Evolutionary conservation across 768 basidiomycete genomes (phyloP), one percentile per base, ranked within the genome.

Genomic region (Macrolepiota albuminosa): DNA sequence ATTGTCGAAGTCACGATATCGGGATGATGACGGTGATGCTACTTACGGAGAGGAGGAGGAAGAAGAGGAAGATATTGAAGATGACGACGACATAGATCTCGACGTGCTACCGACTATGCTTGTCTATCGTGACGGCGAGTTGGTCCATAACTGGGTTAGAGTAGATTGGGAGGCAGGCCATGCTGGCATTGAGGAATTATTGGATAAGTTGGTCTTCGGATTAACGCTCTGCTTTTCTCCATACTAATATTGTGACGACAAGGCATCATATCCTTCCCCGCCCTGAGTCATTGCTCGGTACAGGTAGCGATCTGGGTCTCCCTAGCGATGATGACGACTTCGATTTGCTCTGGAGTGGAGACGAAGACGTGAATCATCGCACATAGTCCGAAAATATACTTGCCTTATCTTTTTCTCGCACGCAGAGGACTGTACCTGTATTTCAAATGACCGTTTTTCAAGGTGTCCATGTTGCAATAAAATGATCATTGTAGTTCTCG

Each of bases 121-220:
- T 13, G 88, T 89, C 4, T 93, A 93, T 66, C 87, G 85, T 18
- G 85, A 83, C 59, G 90, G 91, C 18, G 84, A 91, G 61, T 82
- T 93, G n/a, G 83, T 91, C n/a, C 83, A 91, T 66, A 90, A 89
- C 52, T 93, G 91, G 91, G 88, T 93, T 9, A 79, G 91, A 29
- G 90, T 93, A 4, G 91, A 93, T 69, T 93, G 90, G 91, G 90
- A 91, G 70, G 89, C 87, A 0, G 86, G 85, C 13, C 67, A 73
- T 37, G 80, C 79, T n/a, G 88, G 85, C 29, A 67, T 92, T 0
- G 86, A 89, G 62, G 88, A 89, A 47, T 73, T 89, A 7, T 76
- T 92, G 16, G 76, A 80, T 66, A 83, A 78, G 89, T 90, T 61
- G 57, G 81, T 67, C 29, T 53, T 62, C 18, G 6, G 56, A 16